Evolutionary conservation across 192 early-diverging fungal genomes (phyloP), one percentile per base, ranked within the genome.

Genomic region (Backusella macrospora): DNA sequence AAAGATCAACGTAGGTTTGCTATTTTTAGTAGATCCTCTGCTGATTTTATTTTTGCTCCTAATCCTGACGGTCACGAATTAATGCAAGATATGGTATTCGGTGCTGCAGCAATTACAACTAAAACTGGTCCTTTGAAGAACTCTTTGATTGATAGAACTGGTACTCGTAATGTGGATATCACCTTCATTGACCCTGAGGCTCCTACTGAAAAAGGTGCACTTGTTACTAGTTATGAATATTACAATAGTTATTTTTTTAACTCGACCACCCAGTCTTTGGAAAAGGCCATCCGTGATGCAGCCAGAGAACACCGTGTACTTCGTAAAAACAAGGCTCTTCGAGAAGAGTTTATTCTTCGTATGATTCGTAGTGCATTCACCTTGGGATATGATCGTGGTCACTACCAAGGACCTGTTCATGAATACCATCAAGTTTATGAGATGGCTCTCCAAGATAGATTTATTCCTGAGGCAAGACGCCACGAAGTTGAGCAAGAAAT

Each of bases 31-130:
- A 81, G 86, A 43, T 80, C 81, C 16, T 86, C 87, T 8, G 83
- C 87, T 9, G 87, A 88, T 76, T 79, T 85, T 63, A 46, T 83
- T 1, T 70, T 88, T 52, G 79, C 86, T 0, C 87, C 87, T 1
- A 83, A 85, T 1, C 65, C 38, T 18, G 38, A n/a, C 10, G 43
- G 67, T 21, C 42, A n/a, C 44, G 45, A 45, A 23, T 72, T 85
- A 4, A 85, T 82, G 6, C 85, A 88, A 72, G 87, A 83, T 14
- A 76, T 88, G 40, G 68, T 86, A 7, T 88, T 86, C 76, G 87
- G 87, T 43, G 73, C 83, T 6, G 68, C 81, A 29, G 76, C 86
- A 3, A 79, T 88, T 43, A 83, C 85, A 6, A 78, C 82, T 1
- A 81, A 82, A 37, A 81, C 81, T 12, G 85, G 85, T n/a, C 84